Conservation (phyloP, 2,329 filamentous ascomycete species). For the Fusarium hainanense region DNA sequence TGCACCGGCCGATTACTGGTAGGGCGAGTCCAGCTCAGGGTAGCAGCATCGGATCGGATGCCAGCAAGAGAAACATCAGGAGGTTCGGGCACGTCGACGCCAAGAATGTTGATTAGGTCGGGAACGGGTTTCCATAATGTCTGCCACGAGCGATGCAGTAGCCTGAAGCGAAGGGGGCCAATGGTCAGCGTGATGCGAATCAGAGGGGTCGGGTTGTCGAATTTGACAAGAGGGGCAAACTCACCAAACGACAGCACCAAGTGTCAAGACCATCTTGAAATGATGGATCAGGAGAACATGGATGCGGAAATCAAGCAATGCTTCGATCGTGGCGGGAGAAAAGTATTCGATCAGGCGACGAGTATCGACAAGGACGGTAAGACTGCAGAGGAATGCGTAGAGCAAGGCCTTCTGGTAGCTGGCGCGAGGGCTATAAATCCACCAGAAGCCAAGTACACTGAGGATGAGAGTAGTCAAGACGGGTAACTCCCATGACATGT, state of each 20-base stretch:
- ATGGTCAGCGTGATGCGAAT: constrained; percentile 23
- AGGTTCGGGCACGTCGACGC: constrained; percentile 90
- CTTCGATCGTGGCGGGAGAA: constrained; percentile 46
- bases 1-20: constrained; percentile 74
- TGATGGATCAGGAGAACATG: constrained; percentile 61
- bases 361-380: constrained; percentile 51
- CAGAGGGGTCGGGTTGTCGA: not conserved
- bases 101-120: constrained; percentile 88
- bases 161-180: constrained; percentile 61
- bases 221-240: constrained; percentile 41
- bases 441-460: constrained; percentile 54
- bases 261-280: constrained; percentile 66
- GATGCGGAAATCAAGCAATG: constrained; percentile 56
- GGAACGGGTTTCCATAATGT: constrained; percentile 92
- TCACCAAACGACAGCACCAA: constrained; percentile 65
- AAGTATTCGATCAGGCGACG: constrained; percentile 47
- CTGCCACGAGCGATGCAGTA: constrained; percentile 86
- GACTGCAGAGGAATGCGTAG: constrained; percentile 48
- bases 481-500: constrained; percentile 58
- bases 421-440: constrained; percentile 50
- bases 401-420: constrained; percentile 49
- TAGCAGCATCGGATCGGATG: constrained; percentile 86
- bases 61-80: constrained; percentile 91
- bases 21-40: constrained; percentile 89
- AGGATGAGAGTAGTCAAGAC: constrained; percentile 55